A percentile compares a stretch with the other conserved stretches of the same genome.
These are phyloP conservation scores for Boechera divaricarpa DNA, from an alignment of 345 rosid species.

Conservation along the genomic window DNA sequence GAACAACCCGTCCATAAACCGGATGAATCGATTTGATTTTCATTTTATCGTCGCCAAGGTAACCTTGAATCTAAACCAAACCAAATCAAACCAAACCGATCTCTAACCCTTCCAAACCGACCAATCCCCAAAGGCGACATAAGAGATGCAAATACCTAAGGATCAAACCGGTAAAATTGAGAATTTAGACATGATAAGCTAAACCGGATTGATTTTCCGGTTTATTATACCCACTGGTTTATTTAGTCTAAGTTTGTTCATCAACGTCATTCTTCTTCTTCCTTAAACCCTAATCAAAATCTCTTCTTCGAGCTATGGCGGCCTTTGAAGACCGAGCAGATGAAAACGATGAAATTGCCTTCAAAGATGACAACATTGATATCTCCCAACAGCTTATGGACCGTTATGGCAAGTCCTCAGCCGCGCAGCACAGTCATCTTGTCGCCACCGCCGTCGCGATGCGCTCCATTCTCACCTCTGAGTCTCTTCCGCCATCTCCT, in stretches of 20 bases:
- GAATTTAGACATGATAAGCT: background rate
- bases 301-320: slow-evolving; percentile 32
- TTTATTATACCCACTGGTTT: background rate
- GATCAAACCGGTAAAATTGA: slow-evolving; percentile 1
- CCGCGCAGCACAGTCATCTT: slow-evolving; percentile 89
- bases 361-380: slow-evolving; percentile 59
- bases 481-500: slow-evolving; percentile 64
- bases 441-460: slow-evolving; percentile 87
- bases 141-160: background rate
- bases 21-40: background rate
- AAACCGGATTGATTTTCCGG: slow-evolving; percentile 34
- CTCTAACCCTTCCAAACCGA: no score
- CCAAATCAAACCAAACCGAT: no score
- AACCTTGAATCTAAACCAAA: background rate
- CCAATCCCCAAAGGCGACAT: background rate
- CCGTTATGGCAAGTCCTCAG: slow-evolving; percentile 84
- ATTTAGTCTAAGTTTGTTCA: background rate
- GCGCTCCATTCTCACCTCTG: slow-evolving; percentile 80
- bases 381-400: slow-evolving; percentile 86
- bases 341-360: slow-evolving; percentile 41
- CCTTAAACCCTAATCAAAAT: slow-evolving; percentile 46
- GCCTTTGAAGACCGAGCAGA: slow-evolving; percentile 40
- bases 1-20: background rate
- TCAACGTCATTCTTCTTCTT: slow-evolving; percentile 11
- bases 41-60: background rate